Percentiles rank a stretch among this genome's conserved stretches.
These are phyloP conservation scores for Chytriomyces sp. DNA, from an alignment of 192 early-diverging fungal genomes.

Conservation along the genomic window DNA sequence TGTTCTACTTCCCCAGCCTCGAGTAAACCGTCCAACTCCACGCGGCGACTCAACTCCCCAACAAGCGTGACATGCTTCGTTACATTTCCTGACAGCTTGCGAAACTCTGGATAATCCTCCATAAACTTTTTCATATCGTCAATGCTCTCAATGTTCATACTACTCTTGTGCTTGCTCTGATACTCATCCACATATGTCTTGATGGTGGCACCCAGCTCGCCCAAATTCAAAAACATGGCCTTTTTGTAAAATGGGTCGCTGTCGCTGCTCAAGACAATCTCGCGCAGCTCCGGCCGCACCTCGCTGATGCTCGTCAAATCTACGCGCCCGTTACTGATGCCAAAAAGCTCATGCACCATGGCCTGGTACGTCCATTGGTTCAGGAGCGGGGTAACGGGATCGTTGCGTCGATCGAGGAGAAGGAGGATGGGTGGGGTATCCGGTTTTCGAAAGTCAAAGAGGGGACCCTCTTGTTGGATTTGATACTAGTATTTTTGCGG, in stretches of 20 bases:
- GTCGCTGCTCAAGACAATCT: constrained; percentile 77
- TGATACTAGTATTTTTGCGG: constrained; percentile 55
- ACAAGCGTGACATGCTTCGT: constrained; percentile 98
- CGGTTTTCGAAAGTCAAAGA: constrained; percentile 79
- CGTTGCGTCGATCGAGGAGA: constrained; percentile 91
- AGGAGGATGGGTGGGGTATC: constrained; percentile 87
- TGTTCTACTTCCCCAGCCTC: constrained; percentile 94
- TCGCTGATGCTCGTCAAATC: constrained; percentile 81
- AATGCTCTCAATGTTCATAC: constrained; percentile 91
- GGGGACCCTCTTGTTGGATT: constrained; percentile 70
- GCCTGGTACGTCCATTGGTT: constrained; percentile 99
- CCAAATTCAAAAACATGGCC: constrained; percentile 89
- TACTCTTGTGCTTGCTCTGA: constrained; percentile 87
- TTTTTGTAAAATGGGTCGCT: constrained; percentile 93
- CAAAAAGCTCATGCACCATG: constrained; percentile 95
- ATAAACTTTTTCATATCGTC: constrained; percentile 99
- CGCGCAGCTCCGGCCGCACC: constrained; percentile 76
- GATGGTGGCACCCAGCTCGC: constrained; percentile 92
- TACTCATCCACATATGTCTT: constrained; percentile 94
- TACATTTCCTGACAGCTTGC: constrained; percentile 95
- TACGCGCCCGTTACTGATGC: constrained; percentile 89
- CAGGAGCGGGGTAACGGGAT: constrained; percentile 92
- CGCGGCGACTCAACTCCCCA: constrained; percentile 86
- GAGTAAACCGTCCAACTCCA: constrained; percentile 73
- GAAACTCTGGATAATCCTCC: constrained; percentile 97